phyloP scores from a whole-genome alignment of 257 asterid species.

The Rehmannia glutinosa region DNA sequence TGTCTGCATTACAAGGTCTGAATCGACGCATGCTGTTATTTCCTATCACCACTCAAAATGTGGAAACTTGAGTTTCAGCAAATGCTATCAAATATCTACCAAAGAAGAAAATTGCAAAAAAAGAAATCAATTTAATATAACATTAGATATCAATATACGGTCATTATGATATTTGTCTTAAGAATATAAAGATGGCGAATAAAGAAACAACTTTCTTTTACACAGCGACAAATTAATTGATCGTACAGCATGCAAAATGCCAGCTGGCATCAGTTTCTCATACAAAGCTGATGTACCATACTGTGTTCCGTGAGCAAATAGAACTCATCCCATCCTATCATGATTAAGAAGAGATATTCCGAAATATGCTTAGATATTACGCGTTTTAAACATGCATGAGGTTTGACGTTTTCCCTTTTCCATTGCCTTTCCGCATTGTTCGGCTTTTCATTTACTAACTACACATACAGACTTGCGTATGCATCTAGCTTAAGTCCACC shows the following conservation, averaged over 20 bases:
- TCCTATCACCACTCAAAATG: conserved; percentile 4
- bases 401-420: not conserved
- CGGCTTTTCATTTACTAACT: conserved; percentile 17
- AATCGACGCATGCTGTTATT: not conserved
- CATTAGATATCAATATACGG: not conserved
- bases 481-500: not conserved
- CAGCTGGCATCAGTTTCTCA: conserved; percentile 18
- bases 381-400: conserved; percentile 18
- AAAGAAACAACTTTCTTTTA: not conserved
- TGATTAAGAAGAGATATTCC: conserved; percentile 3
- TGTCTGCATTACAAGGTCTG: not conserved
- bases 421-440: conserved; percentile 5
- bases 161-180: not conserved
- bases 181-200: not conserved
- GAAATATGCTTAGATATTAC: conserved; percentile 13
- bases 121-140: not conserved
- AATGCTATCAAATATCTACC: not conserved
- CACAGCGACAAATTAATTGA: not conserved
- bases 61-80: not conserved
- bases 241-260: conserved; percentile 14
- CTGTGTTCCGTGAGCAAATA: conserved; percentile 17
- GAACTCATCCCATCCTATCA: conserved; percentile 9
- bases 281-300: conserved; percentile 13
- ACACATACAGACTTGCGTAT: not conserved
- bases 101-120: not conserved